Evolutionary conservation across 768 basidiomycete species (phyloP), one percentile per base, ranked within the genome.

Genomic region (Amanita rimosa): DNA sequence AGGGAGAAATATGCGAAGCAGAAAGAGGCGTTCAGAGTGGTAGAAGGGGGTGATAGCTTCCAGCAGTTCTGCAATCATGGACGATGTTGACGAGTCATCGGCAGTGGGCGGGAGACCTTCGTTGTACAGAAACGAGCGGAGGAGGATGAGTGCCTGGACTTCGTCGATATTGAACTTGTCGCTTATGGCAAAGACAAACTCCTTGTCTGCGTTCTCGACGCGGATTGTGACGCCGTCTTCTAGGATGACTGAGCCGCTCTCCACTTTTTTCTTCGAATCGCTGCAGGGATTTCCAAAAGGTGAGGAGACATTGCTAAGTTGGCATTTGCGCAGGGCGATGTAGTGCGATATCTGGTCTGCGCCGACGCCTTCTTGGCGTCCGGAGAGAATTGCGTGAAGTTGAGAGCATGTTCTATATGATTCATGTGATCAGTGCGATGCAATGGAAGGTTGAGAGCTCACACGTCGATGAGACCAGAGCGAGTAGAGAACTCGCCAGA

Each of bases 1-100:
- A 0, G 87, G 82, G 6, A 85, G 76, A 46, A 90, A 74, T 26
- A 79, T 66, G 36, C 85, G 81, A 11, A 85, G 67, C 39, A 83
- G 62, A 55, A 75, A 79, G 14, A 94, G 73, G 10, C 84, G 75
- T 62, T 97, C 92, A 4, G 83, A 79, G 54, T 80, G 79, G 63
- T 87, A 88, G 74, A 89, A 92, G 5, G 81, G 77, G 0, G 83
- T 84, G 55, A 95, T 79, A 22, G 78, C 76, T 48, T 80, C 76
- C 24, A 89, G 62, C 13, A 86, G 67, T 53, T 82, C 79, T 27
- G 76, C 73, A 8, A 72, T 68, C 56, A 82, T 63, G 6, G 65
- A 67, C 6, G 61, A 61, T 9, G 59, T 57, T 16, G 78, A 68
- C 24, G 68, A 63, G 31, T 71, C 62, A 38, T 68, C 71, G 0